Base-by-base conservation (phyloP, 2,329 filamentous ascomycete species). In the Colletotrichum sp. region DNA sequence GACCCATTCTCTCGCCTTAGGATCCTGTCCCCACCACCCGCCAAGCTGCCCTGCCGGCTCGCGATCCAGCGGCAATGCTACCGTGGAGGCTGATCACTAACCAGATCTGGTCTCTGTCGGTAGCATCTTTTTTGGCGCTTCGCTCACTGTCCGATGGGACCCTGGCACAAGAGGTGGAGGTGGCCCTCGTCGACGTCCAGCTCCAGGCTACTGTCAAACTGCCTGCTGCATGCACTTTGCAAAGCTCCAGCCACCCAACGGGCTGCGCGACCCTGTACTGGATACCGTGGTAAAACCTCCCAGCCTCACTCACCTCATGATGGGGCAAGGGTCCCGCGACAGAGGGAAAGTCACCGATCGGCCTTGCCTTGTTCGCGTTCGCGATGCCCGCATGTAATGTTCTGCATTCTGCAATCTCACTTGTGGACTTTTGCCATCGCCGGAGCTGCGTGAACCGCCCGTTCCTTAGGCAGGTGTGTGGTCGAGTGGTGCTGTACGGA, bases 31-130 rank as follows among this genome's bases (percentile, higher is more conserved):
- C 73, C 73, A 73, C 73, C 64, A 36, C 69, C 55, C 27, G 70
- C 69, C 73, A 72, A 72, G 70, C 69, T 75, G 62, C 73, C 73
- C 74, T 74, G 49, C 64, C 64, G 64, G 70, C n/a, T 72, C 63
- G 34, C 57, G 70, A 32, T 52, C 64, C 70, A 76, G 59, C 73
- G 49, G 49, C 70, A 68, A 69, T 74, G 57, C 74, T 74, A 76
- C 74, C 59, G 64, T 69, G 64, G 44, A 62, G 44, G 74, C 74
- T 59, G 74, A 76, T 74, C 59, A 74, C 59, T 76, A 74, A 69
- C 70, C 64, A 69, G 57, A 76, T 69, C 55, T 74, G 70, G 74
- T 34, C 57, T 29, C 8, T 67, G 30, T 76, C 63, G 69, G 73
- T 16, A 72, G 68, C 68, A 61, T 19, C 44, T 62, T 61, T 62